A percentile compares a stretch with the other conserved stretches of the same genome.
Conservation (phyloP, 352 stramenopile genomes). For the Pythium myriotylum region DNA sequence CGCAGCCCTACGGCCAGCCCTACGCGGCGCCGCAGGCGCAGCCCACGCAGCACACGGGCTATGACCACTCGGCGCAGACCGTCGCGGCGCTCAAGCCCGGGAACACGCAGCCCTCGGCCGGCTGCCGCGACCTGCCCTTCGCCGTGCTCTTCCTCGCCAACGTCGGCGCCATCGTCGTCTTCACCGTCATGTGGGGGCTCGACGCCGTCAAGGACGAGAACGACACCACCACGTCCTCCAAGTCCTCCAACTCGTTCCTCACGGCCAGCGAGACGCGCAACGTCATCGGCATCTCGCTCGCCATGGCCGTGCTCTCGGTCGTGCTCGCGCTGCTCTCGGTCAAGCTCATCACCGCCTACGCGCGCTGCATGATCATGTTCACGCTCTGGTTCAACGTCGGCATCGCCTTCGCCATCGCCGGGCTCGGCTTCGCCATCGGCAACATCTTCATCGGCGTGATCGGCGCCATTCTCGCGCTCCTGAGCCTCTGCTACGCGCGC, state of each 20-base stretch:
- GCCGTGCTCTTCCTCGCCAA: conserved; percentile 79
- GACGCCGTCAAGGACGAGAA: conserved; percentile 53
- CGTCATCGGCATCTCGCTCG: conserved; percentile 20
- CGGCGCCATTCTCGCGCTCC: conserved; percentile 56
- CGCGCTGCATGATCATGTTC: conserved; percentile 83
- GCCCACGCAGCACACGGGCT: conserved; percentile 24
- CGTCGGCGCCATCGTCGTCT: conserved; percentile 67
- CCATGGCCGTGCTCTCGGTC: conserved; percentile 51
- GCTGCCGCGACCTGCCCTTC: conserved; percentile 81
- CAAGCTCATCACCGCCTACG: conserved; percentile 81
- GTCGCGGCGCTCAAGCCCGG: conserved; percentile 75
- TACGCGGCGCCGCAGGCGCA: conserved; percentile 30
- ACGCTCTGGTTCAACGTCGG: conserved; percentile 87
- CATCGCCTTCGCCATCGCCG: conserved; percentile 63
- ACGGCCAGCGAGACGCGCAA: conserved; percentile 51
- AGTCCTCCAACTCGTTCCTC: conserved; percentile 31
- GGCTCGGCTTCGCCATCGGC: conserved; percentile 67
- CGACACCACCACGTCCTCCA: conserved; percentile 30
- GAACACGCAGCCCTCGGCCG: conserved; percentile 26
- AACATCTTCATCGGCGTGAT: conserved; percentile 77
- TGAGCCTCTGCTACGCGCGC: conserved; percentile 88
- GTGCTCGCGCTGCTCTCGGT: conserved; percentile 66
- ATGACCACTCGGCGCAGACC: conserved; percentile 39
- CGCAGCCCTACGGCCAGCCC: conserved; percentile 8
- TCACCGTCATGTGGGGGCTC: conserved; percentile 72